Base-by-base conservation (phyloP, 441 rosid genomes). In the Erodium trifolium region DNA sequence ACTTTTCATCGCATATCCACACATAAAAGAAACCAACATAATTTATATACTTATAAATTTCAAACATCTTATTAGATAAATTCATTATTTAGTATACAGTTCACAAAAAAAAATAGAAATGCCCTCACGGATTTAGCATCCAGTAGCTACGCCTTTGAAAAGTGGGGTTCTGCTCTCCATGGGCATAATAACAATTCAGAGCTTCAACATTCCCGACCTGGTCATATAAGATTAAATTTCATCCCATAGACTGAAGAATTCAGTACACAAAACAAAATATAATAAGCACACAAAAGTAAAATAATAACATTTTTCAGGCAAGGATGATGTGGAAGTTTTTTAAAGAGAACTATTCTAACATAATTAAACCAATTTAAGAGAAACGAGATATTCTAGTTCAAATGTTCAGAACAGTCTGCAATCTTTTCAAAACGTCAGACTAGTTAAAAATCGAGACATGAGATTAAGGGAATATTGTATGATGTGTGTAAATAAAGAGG, bases 131-230 rank as follows among this genome's bases (percentile, higher is more conserved):
- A 69, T 95, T 93, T 72, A 92, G 83, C 87, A 95, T 95, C 99
- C 98, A 95, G 79, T 80, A 95, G 89, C 90, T 87, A 45, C 99
- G 95, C 64, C 98, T 87, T 78, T 85, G 92, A 73, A 95, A 95
- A 68, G 18, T 78, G 5, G 90, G 87, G 35, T 84, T 87, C n/a
- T 80, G 77, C 83, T 90, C 98, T 69, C 98, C 98, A 79, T 86
- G 98, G n/a, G 93, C 98, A 76, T 95, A 92, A 69, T 92, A 95
- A 84, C 98, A 92, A 78, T 79, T 88, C 73, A 95, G 79, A 66
- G 94, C 85, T 76, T 92, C 97, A 11, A 68, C 85, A 69, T 85
- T 90, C 68, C 97, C 98, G 59, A 95, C 99, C 98, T 95, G 74
- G 67, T 63, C 80, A 75, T 39, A 73, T 69, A 81, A 18, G 67